A percentile compares a stretch with the other conserved stretches of the same genome.
phyloP scores from a whole-genome alignment of 164 flowering plant species.

The Liquidambar formosana region DNA sequence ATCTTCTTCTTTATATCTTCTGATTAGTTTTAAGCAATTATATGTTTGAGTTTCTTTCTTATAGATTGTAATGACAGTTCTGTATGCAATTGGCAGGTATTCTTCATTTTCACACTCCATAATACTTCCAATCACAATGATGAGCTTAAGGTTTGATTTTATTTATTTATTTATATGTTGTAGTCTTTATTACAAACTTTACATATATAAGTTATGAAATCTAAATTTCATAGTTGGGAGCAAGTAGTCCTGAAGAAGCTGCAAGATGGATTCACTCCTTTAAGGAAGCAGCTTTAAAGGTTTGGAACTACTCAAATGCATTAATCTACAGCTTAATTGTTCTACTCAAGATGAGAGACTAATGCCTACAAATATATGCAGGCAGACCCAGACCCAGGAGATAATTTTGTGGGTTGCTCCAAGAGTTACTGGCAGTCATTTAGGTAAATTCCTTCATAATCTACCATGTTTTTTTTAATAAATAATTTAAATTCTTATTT shows the following conservation, averaged over 20 bases:
- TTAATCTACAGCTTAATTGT: neutral
- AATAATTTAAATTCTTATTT: no score
- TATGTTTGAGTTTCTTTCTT: no score
- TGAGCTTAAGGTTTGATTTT: conserved; percentile 65
- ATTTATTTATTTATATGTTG: neutral
- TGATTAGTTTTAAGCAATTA: no score
- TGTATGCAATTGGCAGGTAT: conserved; percentile 49
- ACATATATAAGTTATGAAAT: conserved; percentile 9
- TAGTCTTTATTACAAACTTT: neutral
- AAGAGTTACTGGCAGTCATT: conserved; percentile 57
- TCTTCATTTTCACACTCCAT: conserved; percentile 81
- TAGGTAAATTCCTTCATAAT: conserved; percentile 37
- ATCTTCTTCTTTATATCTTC: no score
- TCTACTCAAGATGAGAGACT: conserved; percentile 6
- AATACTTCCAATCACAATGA: conserved; percentile 70
- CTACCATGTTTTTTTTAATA: no score
- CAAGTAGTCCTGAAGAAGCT: conserved; percentile 87
- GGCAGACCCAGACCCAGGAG: conserved; percentile 40
- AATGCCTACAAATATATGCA: conserved; percentile 16
- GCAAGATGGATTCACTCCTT: conserved; percentile 79
- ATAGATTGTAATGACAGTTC: no score
- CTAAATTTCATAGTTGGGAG: conserved; percentile 64
- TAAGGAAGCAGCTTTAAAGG: conserved; percentile 70
- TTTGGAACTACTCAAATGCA: conserved; percentile 13
- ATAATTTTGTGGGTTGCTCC: conserved; percentile 26